Conservation (phyloP, 1,284 basidiomycete genomes). For the Tilletia indica region DNA sequence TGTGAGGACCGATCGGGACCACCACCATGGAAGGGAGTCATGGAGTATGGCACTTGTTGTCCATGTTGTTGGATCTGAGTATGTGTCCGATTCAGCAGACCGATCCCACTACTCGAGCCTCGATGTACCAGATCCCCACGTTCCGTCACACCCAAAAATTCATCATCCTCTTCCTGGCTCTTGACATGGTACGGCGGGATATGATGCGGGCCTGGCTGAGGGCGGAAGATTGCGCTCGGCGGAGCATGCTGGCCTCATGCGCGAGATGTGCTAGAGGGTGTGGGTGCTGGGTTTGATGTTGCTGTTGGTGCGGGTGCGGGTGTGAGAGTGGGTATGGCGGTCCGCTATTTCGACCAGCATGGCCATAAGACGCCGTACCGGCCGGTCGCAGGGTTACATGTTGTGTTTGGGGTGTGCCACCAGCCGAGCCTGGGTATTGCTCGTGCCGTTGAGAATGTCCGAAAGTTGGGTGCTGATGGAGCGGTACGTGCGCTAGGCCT, state of each 20-base stretch:
- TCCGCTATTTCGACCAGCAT: not conserved
- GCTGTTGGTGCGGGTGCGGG: not conserved
- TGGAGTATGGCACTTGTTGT: conserved; percentile 20
- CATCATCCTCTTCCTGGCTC: conserved; percentile 20
- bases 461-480: not conserved
- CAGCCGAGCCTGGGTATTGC: conserved; percentile 1
- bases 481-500: not conserved
- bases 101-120: conserved; percentile 46
- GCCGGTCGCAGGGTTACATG: not conserved
- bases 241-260: conserved; percentile 13
- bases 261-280: conserved; percentile 4
- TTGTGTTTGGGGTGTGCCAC: not conserved
- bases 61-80: conserved; percentile 25
- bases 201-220: not conserved
- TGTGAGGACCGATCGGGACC: not conserved
- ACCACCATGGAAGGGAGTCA: not conserved
- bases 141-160: conserved; percentile 30
- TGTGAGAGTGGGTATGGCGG: not conserved
- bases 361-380: conserved; percentile 3
- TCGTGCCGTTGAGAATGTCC: not conserved
- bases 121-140: conserved; percentile 43
- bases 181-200: conserved; percentile 1
- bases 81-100: conserved; percentile 28
- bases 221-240: not conserved
- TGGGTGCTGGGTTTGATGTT: not conserved